phyloP scores from a whole-genome alignment of 257 asterid genomes.

The Fraxinus pennsylvanica region DNA sequence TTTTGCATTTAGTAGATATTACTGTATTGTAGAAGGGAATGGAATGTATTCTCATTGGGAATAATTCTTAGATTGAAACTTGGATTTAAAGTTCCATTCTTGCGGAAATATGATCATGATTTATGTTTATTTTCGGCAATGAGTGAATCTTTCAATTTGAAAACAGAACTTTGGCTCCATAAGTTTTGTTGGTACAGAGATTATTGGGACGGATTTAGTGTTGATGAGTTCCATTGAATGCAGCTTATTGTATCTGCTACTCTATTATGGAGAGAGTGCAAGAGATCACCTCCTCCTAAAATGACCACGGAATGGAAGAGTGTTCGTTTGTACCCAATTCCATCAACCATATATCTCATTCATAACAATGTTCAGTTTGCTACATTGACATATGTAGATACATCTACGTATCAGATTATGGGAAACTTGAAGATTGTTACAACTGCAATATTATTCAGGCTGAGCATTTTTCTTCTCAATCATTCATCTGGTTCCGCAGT shows the following conservation, averaged over 20 bases:
- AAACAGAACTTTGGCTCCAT: background rate
- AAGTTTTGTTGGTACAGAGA: background rate
- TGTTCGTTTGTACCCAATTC: conserved; percentile 76
- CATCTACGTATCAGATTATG: conserved; percentile 95
- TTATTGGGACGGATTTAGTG: background rate
- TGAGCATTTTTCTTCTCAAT: conserved; percentile 12
- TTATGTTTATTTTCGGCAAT: too few relatives aligned
- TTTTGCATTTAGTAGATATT: background rate
- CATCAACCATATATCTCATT: conserved; percentile 88
- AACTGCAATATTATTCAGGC: conserved; percentile 93
- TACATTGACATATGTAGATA: conserved; percentile 92
- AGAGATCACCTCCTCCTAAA: conserved; percentile 70
- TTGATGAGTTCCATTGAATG: conserved; percentile 25
- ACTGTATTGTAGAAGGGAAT: background rate
- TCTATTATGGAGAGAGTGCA: conserved; percentile 80
- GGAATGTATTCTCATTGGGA: background rate
- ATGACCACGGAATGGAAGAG: conserved; percentile 87
- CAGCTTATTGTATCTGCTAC: conserved; percentile 85
- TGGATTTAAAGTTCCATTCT: background rate
- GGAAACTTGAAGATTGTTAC: conserved; percentile 96
- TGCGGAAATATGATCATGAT: too few relatives aligned
- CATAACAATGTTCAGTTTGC: conserved; percentile 99
- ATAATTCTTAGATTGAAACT: background rate
- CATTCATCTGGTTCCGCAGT: background rate
- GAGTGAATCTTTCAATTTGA: too few relatives aligned